Base-by-base conservation (phyloP, 495 filamentous ascomycete genomes). In the Annulohypoxylon maeteangense region DNA sequence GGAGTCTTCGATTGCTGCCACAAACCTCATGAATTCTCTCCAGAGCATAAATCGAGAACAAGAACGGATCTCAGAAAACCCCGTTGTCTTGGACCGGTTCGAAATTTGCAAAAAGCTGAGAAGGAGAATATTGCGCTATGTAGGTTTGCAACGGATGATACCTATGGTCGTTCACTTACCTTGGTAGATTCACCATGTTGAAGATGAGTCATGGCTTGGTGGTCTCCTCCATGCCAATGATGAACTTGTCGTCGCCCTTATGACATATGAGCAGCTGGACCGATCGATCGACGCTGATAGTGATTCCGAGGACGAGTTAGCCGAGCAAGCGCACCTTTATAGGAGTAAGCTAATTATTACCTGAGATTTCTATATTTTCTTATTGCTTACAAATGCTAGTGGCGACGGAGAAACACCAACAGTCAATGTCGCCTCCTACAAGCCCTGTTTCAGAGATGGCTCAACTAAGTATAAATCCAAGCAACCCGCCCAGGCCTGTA, bases 281-380 rank as follows among this genome's bases (percentile, higher is more conserved):
- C 94, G 95, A 70, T 97, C 95, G 67, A 90, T 98, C 64, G 94
- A 98, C 67, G 93, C 97, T 53, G 95, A 99, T 78, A 97, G 93
- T 72, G 96, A 99, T 76, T 97, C 93, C 55, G 96, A 98, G 53
- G 87, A 88, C 53, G 88, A 90, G 54, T 65, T 88, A 22, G 84
- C 85, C 25, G 81, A 84, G 55, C 86, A 87, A 67, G 84, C 85
- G 3, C 85, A 87, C 58, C 76, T 85, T 32, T 87, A 87, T 65
- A 81, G 83, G 32, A 84, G 85, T 84, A 77, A 66, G 81, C 54
- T 63, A 25, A 44, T 42, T 54, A 34, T 31, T 29, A 42, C 18
- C 31, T 51, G 23, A 12, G 32, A 40, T 6, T 54, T 57, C 20
- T 4, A 20, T 54, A 34, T 38, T 12, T 29, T 31, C 45, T 34